Conservation (phyloP, 495 filamentous ascomycete genomes). For the Rhypophila decipiens region DNA sequence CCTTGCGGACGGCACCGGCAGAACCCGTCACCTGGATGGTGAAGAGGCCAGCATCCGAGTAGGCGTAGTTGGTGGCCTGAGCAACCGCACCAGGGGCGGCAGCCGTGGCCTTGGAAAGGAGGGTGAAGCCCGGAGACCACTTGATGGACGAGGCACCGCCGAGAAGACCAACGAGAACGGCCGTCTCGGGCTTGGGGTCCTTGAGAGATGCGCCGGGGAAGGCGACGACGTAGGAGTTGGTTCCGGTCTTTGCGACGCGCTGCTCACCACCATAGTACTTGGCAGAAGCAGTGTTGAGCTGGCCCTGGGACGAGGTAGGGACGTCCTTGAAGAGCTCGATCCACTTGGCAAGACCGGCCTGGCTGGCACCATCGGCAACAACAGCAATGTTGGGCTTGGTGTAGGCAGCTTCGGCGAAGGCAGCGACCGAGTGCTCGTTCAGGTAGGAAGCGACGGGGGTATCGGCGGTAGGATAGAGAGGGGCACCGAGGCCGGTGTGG, state of each 20-base stretch:
- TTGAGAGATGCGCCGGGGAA: conserved; percentile 83
- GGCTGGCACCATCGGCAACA: conserved; percentile 78
- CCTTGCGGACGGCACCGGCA: conserved; percentile 55
- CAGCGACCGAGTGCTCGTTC: conserved; percentile 58
- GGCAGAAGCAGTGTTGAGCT: conserved; percentile 40
- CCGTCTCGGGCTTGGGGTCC: conserved; percentile 80
- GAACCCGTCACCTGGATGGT: conserved; percentile 70
- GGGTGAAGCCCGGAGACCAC: conserved; percentile 88
- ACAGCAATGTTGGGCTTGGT: conserved; percentile 84
- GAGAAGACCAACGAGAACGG: conserved; percentile 82
- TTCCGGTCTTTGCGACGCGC: conserved; percentile 66
- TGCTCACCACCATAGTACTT: conserved; percentile 95
- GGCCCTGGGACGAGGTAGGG: conserved; percentile 28
- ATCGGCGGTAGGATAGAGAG: conserved; percentile 61
- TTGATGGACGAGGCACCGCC: conserved; percentile 89
- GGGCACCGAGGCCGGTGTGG: conserved; percentile 82
- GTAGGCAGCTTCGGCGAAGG: conserved; percentile 72
- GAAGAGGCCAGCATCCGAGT: conserved; percentile 92
- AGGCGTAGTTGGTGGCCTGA: conserved; percentile 68
- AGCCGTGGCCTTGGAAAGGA: conserved; percentile 71
- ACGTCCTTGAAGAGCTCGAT: conserved; percentile 74
- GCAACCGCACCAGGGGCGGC: conserved; percentile 58
- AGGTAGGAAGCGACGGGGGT: conserved; percentile 72
- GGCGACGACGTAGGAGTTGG: conserved; percentile 75
- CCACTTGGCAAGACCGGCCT: conserved; percentile 79